A percentile compares a stretch with the other conserved stretches of the same genome.
Conservation (phyloP, 2,329 filamentous ascomycete species). For the Aspergillus pseudonomiae region DNA sequence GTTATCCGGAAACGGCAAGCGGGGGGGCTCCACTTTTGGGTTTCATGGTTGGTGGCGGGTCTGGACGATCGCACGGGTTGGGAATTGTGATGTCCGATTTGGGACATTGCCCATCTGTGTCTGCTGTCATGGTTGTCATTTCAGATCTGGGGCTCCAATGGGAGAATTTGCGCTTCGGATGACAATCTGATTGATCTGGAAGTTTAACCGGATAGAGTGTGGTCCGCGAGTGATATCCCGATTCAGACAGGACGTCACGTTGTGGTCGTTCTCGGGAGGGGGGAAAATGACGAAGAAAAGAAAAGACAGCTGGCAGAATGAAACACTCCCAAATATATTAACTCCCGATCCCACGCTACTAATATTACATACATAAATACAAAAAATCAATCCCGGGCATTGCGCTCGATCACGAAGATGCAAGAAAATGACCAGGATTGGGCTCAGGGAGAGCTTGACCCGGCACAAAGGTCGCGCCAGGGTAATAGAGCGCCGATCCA, state of each 20-base stretch:
- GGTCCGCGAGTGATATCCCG: neutral
- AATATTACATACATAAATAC: neutral
- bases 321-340: neutral
- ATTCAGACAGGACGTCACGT: neutral
- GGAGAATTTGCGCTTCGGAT: neutral
- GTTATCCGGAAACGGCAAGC: constrained; percentile 20
- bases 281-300: too few relatives aligned
- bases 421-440: constrained; percentile 40
- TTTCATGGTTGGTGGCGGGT: neutral
- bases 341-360: neutral
- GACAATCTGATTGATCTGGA: neutral
- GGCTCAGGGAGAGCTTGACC: constrained; percentile 27
- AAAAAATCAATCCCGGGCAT: neutral
- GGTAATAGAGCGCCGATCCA: constrained; percentile 37
- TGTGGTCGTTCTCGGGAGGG: neutral
- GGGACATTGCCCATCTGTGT: neutral
- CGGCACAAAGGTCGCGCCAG: constrained; percentile 31
- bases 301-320: neutral
- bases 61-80: neutral
- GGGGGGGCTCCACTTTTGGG: neutral
- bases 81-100: constrained; percentile 3
- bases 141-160: neutral
- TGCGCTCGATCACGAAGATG: constrained; percentile 17
- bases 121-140: too few relatives aligned
- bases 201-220: neutral